These are phyloP conservation scores for Passalora sequoiae DNA, from an alignment of 2,329 filamentous ascomycete species.

Conservation along the genomic window DNA sequence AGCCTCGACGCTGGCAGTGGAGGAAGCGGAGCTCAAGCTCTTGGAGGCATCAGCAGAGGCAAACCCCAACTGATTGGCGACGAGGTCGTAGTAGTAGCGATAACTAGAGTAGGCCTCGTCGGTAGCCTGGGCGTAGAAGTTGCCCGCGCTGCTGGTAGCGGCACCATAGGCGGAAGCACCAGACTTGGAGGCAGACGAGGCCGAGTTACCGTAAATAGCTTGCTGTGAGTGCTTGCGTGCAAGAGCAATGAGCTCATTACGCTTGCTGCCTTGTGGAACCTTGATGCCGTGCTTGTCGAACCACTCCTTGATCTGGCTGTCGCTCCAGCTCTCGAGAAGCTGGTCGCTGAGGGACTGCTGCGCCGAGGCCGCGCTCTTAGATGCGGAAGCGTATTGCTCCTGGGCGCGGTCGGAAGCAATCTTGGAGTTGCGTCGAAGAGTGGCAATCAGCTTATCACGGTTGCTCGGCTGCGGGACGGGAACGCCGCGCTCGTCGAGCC, in stretches of 20 bases:
- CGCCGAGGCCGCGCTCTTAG: slow-evolving; percentile 52
- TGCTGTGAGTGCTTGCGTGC: slow-evolving; percentile 79
- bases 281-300: slow-evolving; percentile 82
- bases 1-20: slow-evolving; percentile 20
- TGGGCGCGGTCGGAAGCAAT: slow-evolving; percentile 41
- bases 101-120: slow-evolving; percentile 48
- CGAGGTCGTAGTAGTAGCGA: slow-evolving; percentile 38
- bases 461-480: slow-evolving; percentile 76
- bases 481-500: slow-evolving; percentile 83
- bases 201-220: slow-evolving; percentile 56
- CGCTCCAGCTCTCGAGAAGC: slow-evolving; percentile 84
- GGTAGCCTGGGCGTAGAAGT: slow-evolving; percentile 71
- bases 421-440: slow-evolving; percentile 84
- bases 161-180: slow-evolving; percentile 41
- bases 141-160: slow-evolving; percentile 56
- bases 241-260: slow-evolving; percentile 83
- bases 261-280: slow-evolving; percentile 86
- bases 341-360: slow-evolving; percentile 74
- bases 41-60: slow-evolving; percentile 36
- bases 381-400: slow-evolving; percentile 59
- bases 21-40: slow-evolving; percentile 34
- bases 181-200: slow-evolving; percentile 38
- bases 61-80: slow-evolving; percentile 44
- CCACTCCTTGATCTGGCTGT: slow-evolving; percentile 85
- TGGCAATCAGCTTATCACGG: slow-evolving; percentile 82